These are phyloP conservation scores for Yarrowia sp. DNA, from an alignment of 805 yeast species.

Conservation along the genomic window DNA sequence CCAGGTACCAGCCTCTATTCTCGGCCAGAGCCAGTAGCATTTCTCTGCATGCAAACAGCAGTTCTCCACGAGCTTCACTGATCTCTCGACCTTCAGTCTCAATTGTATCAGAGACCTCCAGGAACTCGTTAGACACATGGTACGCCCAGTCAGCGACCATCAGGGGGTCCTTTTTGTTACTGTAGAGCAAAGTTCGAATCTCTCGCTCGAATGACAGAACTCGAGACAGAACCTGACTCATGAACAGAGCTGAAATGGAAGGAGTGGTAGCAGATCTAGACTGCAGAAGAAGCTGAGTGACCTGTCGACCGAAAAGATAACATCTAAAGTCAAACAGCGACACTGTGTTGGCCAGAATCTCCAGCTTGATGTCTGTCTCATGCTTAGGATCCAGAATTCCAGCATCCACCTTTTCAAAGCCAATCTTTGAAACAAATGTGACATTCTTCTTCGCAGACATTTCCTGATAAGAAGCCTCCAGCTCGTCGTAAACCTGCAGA, in stretches of 20 bases:
- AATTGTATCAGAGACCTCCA: constrained; percentile 46
- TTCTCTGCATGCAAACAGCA: constrained; percentile 53
- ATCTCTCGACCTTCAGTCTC: constrained; percentile 50
- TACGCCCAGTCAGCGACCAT: constrained; percentile 50
- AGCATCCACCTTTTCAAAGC: constrained; percentile 44
- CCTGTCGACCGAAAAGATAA: constrained; percentile 51
- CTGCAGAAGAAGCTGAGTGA: constrained; percentile 48
- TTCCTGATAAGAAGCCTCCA: constrained; percentile 51
- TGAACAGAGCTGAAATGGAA: constrained; percentile 42
- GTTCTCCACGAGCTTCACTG: constrained; percentile 54
- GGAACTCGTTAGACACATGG: constrained; percentile 54
- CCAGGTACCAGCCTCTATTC: constrained; percentile 46
- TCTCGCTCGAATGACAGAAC: constrained; percentile 54
- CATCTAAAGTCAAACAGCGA: constrained; percentile 52
- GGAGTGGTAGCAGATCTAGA: constrained; percentile 46
- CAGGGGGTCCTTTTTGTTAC: constrained; percentile 42
- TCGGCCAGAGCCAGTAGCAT: constrained; percentile 49
- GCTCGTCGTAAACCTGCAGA: constrained; percentile 57
- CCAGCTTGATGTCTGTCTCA: constrained; percentile 45
- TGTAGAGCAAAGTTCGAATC: constrained; percentile 46
- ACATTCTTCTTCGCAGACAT: constrained; percentile 45
- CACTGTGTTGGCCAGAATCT: constrained; percentile 50
- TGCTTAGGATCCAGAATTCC: constrained; percentile 42
- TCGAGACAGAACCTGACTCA: constrained; percentile 47
- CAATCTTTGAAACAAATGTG: constrained; percentile 47